Conservation (phyloP, 371 early-diverging fungal genomes). For the Mortierella sp. region DNA sequence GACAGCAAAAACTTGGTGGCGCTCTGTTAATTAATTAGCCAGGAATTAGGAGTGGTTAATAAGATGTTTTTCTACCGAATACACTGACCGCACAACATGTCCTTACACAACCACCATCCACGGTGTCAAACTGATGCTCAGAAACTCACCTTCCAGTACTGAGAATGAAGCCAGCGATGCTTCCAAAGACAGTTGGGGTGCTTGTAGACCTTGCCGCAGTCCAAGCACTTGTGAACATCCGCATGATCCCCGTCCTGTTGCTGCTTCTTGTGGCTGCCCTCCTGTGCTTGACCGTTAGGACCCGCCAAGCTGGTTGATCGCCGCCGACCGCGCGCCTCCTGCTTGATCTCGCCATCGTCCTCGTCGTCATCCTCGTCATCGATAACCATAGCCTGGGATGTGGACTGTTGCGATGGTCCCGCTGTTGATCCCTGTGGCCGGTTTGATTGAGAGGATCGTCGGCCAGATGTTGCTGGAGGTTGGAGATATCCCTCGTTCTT, state of each 20-base stretch:
- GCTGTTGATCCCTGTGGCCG: slow-evolving; percentile 7
- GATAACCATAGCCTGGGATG: slow-evolving; percentile 9
- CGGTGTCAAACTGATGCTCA: no score
- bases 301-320: neutral
- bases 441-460: slow-evolving; percentile 11
- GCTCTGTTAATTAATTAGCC: slow-evolving; percentile 10
- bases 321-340: neutral
- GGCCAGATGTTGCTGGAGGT: slow-evolving; percentile 1
- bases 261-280: slow-evolving; percentile 2
- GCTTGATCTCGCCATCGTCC: slow-evolving; percentile 42
- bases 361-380: slow-evolving; percentile 41
- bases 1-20: slow-evolving; percentile 74
- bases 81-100: no score
- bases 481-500: neutral
- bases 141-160: slow-evolving; percentile 67
- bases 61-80: no score
- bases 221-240: slow-evolving; percentile 62
- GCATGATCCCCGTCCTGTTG: slow-evolving; percentile 14
- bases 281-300: neutral
- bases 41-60: no score
- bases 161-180: slow-evolving; percentile 83
- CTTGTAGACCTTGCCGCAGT: slow-evolving; percentile 81
- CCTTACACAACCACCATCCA: no score
- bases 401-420: neutral
- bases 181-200: slow-evolving; percentile 76